These are phyloP conservation scores for Termitomyces sp. DNA, from an alignment of 768 basidiomycete genomes.

Conservation along the genomic window DNA sequence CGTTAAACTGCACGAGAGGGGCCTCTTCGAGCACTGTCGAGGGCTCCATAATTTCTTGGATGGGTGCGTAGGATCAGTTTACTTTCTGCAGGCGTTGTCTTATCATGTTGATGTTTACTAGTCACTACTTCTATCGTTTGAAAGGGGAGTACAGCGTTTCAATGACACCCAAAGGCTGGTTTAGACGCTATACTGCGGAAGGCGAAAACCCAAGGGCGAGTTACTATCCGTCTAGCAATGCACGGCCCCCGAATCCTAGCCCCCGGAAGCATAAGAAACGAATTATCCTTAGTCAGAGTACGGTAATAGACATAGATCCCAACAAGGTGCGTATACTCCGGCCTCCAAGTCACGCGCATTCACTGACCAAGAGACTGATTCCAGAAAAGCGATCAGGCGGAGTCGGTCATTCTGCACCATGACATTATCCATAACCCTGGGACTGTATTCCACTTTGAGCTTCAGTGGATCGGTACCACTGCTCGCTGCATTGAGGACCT, in stretches of 20 bases:
- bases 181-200: constrained; percentile 47
- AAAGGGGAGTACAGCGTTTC: constrained; percentile 70
- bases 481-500: constrained; percentile 88
- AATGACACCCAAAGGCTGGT: constrained; percentile 71
- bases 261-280: constrained; percentile 49
- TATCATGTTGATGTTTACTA: constrained; percentile 20
- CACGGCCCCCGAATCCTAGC: constrained; percentile 28
- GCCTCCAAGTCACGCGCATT: neutral
- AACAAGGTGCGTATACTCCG: constrained; percentile 42
- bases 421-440: constrained; percentile 93
- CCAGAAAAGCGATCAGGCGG: constrained; percentile 82
- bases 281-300: constrained; percentile 79
- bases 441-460: constrained; percentile 95
- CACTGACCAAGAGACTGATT: neutral
- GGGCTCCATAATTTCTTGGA: constrained; percentile 81
- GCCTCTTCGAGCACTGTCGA: constrained; percentile 80
- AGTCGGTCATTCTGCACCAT: constrained; percentile 83
- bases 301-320: constrained; percentile 84
- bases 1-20: constrained; percentile 67
- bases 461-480: constrained; percentile 95
- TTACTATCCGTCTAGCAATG: constrained; percentile 29
- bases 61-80: constrained; percentile 47
- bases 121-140: constrained; percentile 86
- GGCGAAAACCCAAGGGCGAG: constrained; percentile 27
- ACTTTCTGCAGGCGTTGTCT: neutral